Evolutionary conservation across 371 early-diverging fungal species (phyloP).

Genomic region (Paramicrosporidium saccamoebae): DNA sequence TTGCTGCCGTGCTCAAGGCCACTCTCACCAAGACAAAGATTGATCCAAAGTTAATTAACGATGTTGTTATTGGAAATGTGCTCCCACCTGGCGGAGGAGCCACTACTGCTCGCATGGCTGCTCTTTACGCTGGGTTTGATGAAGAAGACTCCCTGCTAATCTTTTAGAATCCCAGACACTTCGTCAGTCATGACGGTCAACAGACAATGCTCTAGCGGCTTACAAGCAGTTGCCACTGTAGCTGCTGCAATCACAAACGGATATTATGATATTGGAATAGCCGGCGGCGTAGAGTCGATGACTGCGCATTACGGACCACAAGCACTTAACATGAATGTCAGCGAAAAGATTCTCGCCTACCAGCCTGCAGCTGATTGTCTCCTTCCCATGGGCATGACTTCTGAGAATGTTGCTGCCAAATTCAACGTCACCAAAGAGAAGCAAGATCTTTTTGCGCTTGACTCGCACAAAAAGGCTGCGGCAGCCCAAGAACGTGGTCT

Average conservation of each 20-base stretch:
- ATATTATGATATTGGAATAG: conserved; percentile 76
- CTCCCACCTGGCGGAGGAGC: conserved; percentile 75
- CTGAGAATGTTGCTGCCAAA: conserved; percentile 77
- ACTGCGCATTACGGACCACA: conserved; percentile 49
- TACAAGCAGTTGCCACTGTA: conserved; percentile 68
- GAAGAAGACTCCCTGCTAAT: neutral
- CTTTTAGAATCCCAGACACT: conserved; percentile 31
- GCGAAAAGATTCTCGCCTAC: conserved; percentile 26
- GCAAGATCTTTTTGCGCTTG: conserved; percentile 63
- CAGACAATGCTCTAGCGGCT: conserved; percentile 86
- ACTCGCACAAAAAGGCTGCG: conserved; percentile 37
- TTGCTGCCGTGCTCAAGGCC: conserved; percentile 51
- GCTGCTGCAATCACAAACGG: conserved; percentile 66
- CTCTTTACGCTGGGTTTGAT: conserved; percentile 50
- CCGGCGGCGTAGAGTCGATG: conserved; percentile 95
- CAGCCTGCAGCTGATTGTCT: conserved; percentile 42
- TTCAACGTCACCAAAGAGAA: conserved; percentile 39
- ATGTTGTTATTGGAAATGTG: conserved; percentile 79
- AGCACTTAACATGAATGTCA: conserved; percentile 11
- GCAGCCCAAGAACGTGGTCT: conserved; percentile 59
- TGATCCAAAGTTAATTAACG: conserved; percentile 60
- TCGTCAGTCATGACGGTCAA: conserved; percentile 59
- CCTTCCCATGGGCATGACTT: conserved; percentile 66
- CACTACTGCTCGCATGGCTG: conserved; percentile 74
- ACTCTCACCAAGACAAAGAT: conserved; percentile 37